These are phyloP conservation scores for Pinus albicaulis DNA, from an alignment of 75 land plant species.

Conservation along the genomic window DNA sequence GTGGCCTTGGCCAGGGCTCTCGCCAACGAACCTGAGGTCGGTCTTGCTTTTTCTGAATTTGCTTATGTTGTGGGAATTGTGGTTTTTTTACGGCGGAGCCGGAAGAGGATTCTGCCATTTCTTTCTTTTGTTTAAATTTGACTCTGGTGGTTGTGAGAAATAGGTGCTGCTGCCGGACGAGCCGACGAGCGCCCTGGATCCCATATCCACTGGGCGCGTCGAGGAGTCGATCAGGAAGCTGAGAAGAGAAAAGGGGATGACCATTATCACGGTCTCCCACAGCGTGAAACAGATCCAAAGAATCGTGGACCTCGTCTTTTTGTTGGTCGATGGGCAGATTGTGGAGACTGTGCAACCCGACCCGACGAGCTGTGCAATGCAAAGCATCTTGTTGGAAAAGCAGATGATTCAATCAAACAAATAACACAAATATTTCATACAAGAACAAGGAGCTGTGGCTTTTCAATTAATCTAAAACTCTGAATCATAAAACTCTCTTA, in stretches of 20 bases:
- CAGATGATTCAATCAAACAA: too few relatives aligned
- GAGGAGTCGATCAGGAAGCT: conserved; percentile 72
- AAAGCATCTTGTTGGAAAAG: too few relatives aligned
- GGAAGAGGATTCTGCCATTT: background rate
- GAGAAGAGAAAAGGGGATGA: conserved; percentile 54
- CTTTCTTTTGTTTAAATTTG: background rate
- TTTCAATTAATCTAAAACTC: too few relatives aligned
- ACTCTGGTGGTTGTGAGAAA: background rate
- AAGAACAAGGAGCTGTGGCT: too few relatives aligned
- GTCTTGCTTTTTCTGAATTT: background rate
- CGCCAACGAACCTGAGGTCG: conserved; percentile 63
- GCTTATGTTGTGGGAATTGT: too few relatives aligned
- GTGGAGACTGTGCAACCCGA: conserved; percentile 72
- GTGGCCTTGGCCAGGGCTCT: conserved; percentile 96
- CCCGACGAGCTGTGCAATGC: conserved; percentile 48
- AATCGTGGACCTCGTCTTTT: conserved; percentile 70
- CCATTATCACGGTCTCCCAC: conserved; percentile 83
- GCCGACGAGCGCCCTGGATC: conserved; percentile 95
- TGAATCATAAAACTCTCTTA: too few relatives aligned
- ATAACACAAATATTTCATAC: too few relatives aligned
- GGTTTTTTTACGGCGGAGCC: background rate
- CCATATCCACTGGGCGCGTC: conserved; percentile 84
- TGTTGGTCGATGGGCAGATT: conserved; percentile 76
- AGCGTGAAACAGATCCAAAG: conserved; percentile 92
- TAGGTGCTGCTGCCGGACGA: conserved; percentile 86